Evolutionary conservation across 371 early-diverging fungal genomes (phyloP), one percentile per base, ranked within the genome.

Genomic region (Mucor saturninus): DNA sequence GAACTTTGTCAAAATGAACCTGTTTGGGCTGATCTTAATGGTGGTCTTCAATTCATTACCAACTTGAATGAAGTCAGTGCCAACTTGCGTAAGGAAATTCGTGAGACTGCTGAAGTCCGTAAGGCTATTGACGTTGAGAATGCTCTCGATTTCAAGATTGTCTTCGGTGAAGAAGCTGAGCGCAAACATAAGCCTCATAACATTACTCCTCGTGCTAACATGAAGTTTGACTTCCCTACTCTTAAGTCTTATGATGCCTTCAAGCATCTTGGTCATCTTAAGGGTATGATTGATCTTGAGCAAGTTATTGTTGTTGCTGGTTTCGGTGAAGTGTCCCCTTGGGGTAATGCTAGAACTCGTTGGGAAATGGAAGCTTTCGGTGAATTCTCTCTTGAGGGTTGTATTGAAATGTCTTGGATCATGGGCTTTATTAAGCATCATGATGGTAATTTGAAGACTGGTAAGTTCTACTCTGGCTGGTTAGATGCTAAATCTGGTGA

Each of bases 311-410:
- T 97, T 48, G 89, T 95, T 52, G 93, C 95, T 60, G 98, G 98
- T 62, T 96, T 93, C 64, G 92, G 93, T 73, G 97, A 97, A 77
- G 96, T 97, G 11, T 94, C 96, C 5, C 98, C 98, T 21, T 95
- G 88, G 83, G 98, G 98, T 72, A 92, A 92, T 65, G 86, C 93
- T 40, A 88, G 96, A 70, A 96, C 96, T 56, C 93, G 98, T 58
- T 98, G 98, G 98, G 97, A 97, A 79, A 97, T 97, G 95, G 96
- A 95, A 74, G 90, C 94, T 57, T 69, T 80, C 54, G 98, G 98
- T 65, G 91, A 95, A 74, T 93, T 97, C 81, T 96, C 96, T 48
- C 85, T 97, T 38, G 96, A 96, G 58, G 98, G 96, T 14, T 95
- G 95, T 72, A 94, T 97, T 68, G 97, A 97, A 80, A 89, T 97